Percentiles rank a stretch among this genome's conserved stretches.
Evolutionary conservation across 345 rosid genomes (phyloP).

Genomic region (Garcia nutans): DNA sequence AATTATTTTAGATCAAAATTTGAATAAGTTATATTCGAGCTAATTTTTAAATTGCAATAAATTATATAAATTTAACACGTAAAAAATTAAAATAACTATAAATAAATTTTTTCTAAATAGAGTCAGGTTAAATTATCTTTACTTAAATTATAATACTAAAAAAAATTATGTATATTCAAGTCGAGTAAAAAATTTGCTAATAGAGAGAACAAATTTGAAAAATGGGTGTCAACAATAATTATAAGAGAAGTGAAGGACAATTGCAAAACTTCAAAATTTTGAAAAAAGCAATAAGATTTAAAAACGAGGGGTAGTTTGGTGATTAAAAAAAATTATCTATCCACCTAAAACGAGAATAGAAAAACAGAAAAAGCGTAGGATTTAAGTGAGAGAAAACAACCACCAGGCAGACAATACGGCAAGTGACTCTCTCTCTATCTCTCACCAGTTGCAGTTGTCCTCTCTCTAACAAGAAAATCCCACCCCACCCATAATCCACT

Average conservation of each 20-base stretch:
- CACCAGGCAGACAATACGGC: neutral
- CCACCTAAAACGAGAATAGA: conserved; percentile 4
- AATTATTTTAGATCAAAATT: too few species aligned
- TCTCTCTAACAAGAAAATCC: conserved; percentile 13
- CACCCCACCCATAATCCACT: neutral
- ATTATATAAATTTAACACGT: too few species aligned
- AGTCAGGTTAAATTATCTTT: too few species aligned
- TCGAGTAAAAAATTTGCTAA: too few species aligned
- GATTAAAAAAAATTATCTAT: conserved; percentile 7
- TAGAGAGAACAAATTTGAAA: neutral
- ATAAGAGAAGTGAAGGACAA: neutral
- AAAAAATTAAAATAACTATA: too few species aligned
- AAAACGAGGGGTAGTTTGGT: conserved; percentile 29
- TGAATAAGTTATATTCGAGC: too few species aligned
- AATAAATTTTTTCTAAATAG: too few species aligned
- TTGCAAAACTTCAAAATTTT: neutral
- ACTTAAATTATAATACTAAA: too few species aligned
- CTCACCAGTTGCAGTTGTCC: neutral
- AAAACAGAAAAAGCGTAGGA: conserved; percentile 25
- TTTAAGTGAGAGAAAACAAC: conserved; percentile 33
- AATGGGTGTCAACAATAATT: neutral
- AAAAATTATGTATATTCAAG: too few species aligned
- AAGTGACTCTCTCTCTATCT: neutral
- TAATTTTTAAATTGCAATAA: too few species aligned
- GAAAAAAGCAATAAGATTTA: neutral